A percentile compares a stretch with the other conserved stretches of the same genome.
These are phyloP conservation scores for Yarrowia yakushimensis DNA, from an alignment of 805 yeast genomes.

Conservation along the genomic window DNA sequence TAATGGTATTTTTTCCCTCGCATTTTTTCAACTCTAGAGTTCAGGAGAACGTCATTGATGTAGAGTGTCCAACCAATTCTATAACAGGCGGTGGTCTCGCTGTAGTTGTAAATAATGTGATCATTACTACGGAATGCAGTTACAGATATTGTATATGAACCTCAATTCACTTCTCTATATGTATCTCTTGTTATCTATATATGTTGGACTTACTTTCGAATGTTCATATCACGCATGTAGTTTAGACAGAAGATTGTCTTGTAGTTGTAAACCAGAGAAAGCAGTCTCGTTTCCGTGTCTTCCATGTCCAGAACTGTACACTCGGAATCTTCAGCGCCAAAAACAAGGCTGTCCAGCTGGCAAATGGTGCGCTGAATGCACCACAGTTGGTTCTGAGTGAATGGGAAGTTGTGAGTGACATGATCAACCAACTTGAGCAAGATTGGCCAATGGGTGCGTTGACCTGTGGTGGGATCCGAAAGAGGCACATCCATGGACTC, in stretches of 20 bases:
- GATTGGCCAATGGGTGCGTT: background rate
- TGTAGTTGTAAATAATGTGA: too few species aligned
- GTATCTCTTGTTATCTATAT: too few species aligned
- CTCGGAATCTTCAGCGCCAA: background rate
- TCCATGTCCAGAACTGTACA: background rate
- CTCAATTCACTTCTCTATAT: too few species aligned
- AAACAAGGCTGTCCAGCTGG: background rate
- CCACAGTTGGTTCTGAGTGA: background rate
- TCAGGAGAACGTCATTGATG: too few species aligned
- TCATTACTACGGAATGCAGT: too few species aligned
- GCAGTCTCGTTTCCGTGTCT: background rate
- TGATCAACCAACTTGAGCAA: background rate
- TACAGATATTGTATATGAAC: too few species aligned
- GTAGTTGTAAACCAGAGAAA: background rate
- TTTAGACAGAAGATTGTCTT: conserved; percentile 7
- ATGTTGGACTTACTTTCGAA: background rate
- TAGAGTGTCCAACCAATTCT: too few species aligned
- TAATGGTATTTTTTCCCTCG: too few species aligned
- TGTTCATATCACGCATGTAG: background rate
- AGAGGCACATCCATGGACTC: conserved; percentile 5
- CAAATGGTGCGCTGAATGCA: background rate
- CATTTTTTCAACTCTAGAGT: too few species aligned
- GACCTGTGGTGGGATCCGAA: background rate
- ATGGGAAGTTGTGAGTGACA: conserved; percentile 9
- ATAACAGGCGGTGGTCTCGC: too few species aligned